Base-by-base conservation (phyloP, 2,329 filamentous ascomycete genomes). In the Aschersonia sp. region DNA sequence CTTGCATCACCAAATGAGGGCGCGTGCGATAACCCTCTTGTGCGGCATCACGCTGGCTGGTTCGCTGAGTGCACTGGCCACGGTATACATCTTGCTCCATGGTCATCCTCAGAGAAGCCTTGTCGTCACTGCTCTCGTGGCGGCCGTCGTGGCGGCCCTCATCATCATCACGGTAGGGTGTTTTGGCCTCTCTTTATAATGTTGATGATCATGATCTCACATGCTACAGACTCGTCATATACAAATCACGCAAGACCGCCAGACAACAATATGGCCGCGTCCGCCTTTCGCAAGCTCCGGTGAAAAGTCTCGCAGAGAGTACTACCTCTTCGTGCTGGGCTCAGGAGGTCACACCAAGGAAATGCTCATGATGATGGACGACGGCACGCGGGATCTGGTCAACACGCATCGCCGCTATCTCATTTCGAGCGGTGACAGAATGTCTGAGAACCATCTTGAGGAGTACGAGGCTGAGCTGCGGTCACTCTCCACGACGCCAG, bases 321-420 rank as follows among this genome's bases (percentile, higher is more conserved):
- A 89, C 62, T 70, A 89, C 47, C 71, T 94, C 32, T 77, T 94
- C 53, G 82, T 97, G 30, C 82, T 97, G 30, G 92, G 92, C 47
- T 94, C 86, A 3, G 92, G 92, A 32, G 92, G 92, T 1, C 92
- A 98, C 66, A 96, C 92, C 0, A 82, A 88, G 45, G 92, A 98
- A 65, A 94, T 98, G 85, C 73, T 95, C 52, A 80, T 84, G 58
- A 85, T 96, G 70, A 78, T 98, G 56, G 70, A 72, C 49, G 69
- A 72, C 55, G 76, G 74, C 54, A 77, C 75, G 58, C 71, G 69
- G 50, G 65, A 66, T 40, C 72, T 70, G 53, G 43, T 61, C 47
- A 61, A 64, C 58, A 66, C 82, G 66, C 82, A 85, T 56, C 78
- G 92, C 30, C 91, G 87, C 31, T 98, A 94, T 63, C 68, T 94